phyloP scores from a whole-genome alignment of 768 basidiomycete genomes.

The Collybiopsis confluens region DNA sequence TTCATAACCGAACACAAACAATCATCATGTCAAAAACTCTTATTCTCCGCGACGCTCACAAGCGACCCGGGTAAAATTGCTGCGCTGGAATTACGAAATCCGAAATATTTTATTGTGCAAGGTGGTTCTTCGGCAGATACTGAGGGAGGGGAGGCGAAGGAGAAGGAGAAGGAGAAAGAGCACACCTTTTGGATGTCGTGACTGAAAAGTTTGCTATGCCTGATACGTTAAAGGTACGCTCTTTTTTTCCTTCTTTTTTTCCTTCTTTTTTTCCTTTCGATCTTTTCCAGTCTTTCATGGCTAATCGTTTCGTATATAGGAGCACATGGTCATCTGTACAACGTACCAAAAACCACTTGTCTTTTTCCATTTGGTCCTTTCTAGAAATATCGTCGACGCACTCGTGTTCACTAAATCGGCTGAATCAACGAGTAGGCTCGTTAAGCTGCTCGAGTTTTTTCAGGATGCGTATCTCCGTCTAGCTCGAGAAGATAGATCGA shows the following conservation, averaged over 20 bases:
- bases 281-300: no score
- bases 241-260: background rate
- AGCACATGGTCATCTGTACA: constrained; percentile 81
- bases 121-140: constrained; percentile 29
- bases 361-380: constrained; percentile 81
- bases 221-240: constrained; percentile 60
- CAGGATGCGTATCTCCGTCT: constrained; percentile 49
- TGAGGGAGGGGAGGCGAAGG: constrained; percentile 21
- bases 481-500: no score
- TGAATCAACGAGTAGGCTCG: constrained; percentile 81
- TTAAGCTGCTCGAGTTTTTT: constrained; percentile 78
- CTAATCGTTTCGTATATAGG: constrained; percentile 53
- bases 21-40: constrained; percentile 84
- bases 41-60: constrained; percentile 96
- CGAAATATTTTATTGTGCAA: constrained; percentile 88
- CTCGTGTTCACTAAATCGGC: constrained; percentile 97
- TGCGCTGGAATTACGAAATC: constrained; percentile 69
- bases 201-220: constrained; percentile 85
- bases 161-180: constrained; percentile 1
- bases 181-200: constrained; percentile 45
- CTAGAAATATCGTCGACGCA: constrained; percentile 56
- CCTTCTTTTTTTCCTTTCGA: no score
- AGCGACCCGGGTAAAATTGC: constrained; percentile 92
- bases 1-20: constrained; percentile 55
- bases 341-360: constrained; percentile 82